Percentiles rank a stretch among this genome's conserved stretches.
phyloP scores from a whole-genome alignment of 2,329 filamentous ascomycete genomes.

The Calonectria fujianensis region DNA sequence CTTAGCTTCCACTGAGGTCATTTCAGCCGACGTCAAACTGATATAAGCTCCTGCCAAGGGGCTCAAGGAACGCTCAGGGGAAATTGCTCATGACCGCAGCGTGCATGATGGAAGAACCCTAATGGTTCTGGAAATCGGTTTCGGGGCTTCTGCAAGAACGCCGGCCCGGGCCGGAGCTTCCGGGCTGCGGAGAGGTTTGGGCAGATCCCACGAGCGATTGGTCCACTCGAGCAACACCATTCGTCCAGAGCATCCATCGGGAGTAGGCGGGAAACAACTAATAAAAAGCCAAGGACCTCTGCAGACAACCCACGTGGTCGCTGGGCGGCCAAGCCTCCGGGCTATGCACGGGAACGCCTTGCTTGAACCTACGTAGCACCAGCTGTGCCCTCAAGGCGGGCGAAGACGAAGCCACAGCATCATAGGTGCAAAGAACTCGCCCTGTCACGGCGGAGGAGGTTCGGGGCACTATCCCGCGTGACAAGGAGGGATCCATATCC shows the following conservation, averaged over 20 bases:
- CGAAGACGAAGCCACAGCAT: not conserved
- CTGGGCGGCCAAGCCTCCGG: not conserved
- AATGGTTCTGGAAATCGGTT: not conserved
- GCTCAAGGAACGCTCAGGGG: not conserved
- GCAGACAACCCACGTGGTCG: conserved; percentile 1
- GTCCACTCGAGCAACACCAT: conserved; percentile 11
- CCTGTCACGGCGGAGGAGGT: not conserved
- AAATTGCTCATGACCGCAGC: not conserved
- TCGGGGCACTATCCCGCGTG: not conserved
- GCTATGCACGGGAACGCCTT: not conserved
- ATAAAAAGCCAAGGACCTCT: conserved; percentile 1
- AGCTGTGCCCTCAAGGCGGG: conserved; percentile 1
- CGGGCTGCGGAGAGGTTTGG: not conserved
- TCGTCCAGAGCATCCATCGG: conserved; percentile 1
- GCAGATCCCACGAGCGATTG: not conserved
- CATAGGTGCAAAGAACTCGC: not conserved
- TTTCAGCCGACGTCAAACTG: not conserved
- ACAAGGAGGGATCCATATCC: not conserved
- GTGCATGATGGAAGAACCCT: not conserved
- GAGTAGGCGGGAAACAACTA: not conserved
- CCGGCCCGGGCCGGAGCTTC: conserved; percentile 11
- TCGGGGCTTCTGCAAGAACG: conserved; percentile 5
- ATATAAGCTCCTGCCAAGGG: not conserved
- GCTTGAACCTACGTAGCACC: not conserved
- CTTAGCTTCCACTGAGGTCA: not conserved